Percentiles rank a stretch among this genome's conserved stretches.
phyloP scores from a whole-genome alignment of 139 green algal species.

The Deuterostichococcus epilithicus region DNA sequence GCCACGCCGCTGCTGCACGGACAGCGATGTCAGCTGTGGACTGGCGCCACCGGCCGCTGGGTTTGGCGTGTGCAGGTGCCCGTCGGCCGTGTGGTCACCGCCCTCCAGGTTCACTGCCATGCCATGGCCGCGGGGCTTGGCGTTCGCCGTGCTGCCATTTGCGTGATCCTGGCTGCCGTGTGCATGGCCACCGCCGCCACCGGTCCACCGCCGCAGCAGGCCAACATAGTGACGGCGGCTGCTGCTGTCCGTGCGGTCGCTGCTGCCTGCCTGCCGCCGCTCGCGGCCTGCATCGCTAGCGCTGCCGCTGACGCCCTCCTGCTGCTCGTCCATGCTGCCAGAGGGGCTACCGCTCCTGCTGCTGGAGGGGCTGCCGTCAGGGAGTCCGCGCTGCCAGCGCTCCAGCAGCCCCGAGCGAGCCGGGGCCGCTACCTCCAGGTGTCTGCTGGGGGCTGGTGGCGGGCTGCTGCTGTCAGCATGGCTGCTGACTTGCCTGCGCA shows the following conservation, averaged over 20 bases:
- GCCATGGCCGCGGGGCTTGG: neutral
- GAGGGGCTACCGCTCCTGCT: too few species aligned
- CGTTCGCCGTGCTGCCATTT: too few species aligned
- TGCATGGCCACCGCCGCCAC: neutral
- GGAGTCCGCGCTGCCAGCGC: neutral
- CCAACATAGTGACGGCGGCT: too few species aligned
- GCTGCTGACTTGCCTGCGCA: neutral
- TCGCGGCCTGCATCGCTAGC: neutral
- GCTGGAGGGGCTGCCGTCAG: too few species aligned
- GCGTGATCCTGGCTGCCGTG: neutral
- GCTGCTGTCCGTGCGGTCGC: too few species aligned
- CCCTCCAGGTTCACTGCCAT: neutral
- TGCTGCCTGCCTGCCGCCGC: too few species aligned
- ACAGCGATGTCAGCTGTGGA: too few species aligned
- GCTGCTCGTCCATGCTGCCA: too few species aligned
- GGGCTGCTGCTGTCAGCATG: neutral
- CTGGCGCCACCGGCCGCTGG: too few species aligned
- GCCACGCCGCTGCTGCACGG: too few species aligned
- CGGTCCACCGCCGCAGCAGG: too few species aligned
- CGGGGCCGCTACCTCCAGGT: neutral
- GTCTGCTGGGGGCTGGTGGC: neutral
- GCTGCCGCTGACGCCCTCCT: neutral
- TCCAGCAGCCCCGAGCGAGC: neutral
- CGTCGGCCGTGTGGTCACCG: neutral
- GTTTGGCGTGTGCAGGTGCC: neutral